A percentile compares a stretch with the other conserved stretches of the same genome.
phyloP scores from a whole-genome alignment of 306 rosid species.

The Dalbergia cultrata region DNA sequence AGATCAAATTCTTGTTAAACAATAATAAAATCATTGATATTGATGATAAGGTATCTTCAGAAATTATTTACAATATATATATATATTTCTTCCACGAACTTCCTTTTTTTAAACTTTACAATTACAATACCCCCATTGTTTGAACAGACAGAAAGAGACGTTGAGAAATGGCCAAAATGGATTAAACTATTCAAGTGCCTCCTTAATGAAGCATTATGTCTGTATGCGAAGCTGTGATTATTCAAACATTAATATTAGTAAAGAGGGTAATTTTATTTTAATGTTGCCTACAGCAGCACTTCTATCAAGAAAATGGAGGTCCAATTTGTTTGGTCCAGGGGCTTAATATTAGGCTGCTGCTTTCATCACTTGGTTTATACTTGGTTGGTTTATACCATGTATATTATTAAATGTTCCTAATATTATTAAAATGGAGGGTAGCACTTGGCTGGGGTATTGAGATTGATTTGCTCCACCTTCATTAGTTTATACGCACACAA shows the following conservation, averaged over 20 bases:
- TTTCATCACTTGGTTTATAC: slow-evolving; percentile 63
- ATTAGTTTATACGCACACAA: slow-evolving; percentile 29
- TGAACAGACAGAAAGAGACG: slow-evolving; percentile 60
- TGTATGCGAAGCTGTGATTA: slow-evolving; percentile 35
- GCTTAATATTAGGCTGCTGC: slow-evolving; percentile 48
- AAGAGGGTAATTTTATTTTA: slow-evolving; percentile 23
- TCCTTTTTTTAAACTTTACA: not conserved
- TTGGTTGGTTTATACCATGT: too few relatives aligned
- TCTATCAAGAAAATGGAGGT: slow-evolving; percentile 47
- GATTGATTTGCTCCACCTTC: not conserved
- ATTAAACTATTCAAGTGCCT: slow-evolving; percentile 44
- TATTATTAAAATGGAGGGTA: too few relatives aligned
- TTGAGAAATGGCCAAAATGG: slow-evolving; percentile 57
- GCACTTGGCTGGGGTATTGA: slow-evolving; percentile 45
- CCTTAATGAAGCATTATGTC: slow-evolving; percentile 49
- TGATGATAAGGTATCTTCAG: slow-evolving; percentile 19
- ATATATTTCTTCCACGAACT: not conserved
- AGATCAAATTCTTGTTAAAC: not conserved
- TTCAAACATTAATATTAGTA: slow-evolving; percentile 44
- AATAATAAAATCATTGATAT: not conserved
- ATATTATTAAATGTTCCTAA: too few relatives aligned
- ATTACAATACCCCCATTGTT: slow-evolving; percentile 16
- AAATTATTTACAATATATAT: not conserved
- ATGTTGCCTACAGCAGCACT: slow-evolving; percentile 41
- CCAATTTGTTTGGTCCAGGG: slow-evolving; percentile 48